These are phyloP conservation scores for Henningerozyma blattae DNA, from an alignment of 805 yeast species.

Conservation along the genomic window DNA sequence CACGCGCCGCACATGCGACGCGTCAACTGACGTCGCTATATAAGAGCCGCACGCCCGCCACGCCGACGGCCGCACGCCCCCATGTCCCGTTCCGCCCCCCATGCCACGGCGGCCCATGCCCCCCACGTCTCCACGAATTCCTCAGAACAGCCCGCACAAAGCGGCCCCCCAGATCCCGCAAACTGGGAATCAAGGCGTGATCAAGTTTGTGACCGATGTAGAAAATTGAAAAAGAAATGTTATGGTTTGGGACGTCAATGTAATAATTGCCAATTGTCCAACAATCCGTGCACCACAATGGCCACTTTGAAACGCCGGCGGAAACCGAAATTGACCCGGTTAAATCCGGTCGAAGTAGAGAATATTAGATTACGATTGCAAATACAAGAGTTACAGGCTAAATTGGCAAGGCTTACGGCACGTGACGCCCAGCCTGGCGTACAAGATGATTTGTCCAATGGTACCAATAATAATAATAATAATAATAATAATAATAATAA, in stretches of 20 bases:
- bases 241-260: neutral
- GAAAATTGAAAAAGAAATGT: neutral
- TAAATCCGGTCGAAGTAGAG: neutral
- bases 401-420: too few relatives aligned
- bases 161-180: too few relatives aligned
- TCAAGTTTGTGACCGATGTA: neutral
- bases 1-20: too few relatives aligned
- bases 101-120: too few relatives aligned
- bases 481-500: too few relatives aligned
- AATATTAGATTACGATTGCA: neutral
- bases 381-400: neutral
- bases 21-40: too few relatives aligned
- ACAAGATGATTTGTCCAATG: neutral
- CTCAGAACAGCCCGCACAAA: too few relatives aligned
- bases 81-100: too few relatives aligned
- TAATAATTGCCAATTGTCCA: neutral
- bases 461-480: neutral
- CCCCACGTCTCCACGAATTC: too few relatives aligned
- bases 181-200: neutral
- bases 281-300: neutral
- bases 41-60: too few relatives aligned
- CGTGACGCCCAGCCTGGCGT: too few relatives aligned
- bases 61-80: too few relatives aligned
- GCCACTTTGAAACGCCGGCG: neutral
- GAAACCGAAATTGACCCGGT: neutral